These are phyloP conservation scores for Oxytropis ochrocephala DNA, from an alignment of 306 rosid genomes.

Conservation along the genomic window DNA sequence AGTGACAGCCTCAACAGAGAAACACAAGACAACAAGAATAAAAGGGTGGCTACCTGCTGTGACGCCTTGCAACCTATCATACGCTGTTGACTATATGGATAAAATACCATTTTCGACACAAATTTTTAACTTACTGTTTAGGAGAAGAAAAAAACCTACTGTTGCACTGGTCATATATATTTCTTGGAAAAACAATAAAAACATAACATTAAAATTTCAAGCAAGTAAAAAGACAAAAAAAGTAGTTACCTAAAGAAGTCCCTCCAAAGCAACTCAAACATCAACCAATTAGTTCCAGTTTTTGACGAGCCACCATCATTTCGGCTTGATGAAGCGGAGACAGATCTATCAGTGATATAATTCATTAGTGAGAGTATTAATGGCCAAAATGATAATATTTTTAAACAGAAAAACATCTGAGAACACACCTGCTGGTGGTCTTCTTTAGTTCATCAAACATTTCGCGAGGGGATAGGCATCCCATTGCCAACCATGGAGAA, in stretches of 20 bases:
- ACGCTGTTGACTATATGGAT: neutral
- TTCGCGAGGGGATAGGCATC: constrained; percentile 88
- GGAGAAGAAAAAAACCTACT: neutral
- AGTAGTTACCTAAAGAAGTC: constrained; percentile 87
- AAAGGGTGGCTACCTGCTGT: neutral
- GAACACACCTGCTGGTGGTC: constrained; percentile 57
- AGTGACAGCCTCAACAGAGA: neutral
- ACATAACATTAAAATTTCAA: neutral
- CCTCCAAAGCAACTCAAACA: constrained; percentile 93
- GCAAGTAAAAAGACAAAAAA: neutral
- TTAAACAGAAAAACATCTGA: constrained; percentile 8
- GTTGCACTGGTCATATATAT: neutral
- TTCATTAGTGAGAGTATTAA: constrained; percentile 18
- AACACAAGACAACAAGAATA: neutral
- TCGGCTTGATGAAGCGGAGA: constrained; percentile 49
- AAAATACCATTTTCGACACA: neutral
- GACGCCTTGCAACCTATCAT: neutral
- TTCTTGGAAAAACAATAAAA: neutral
- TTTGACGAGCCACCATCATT: constrained; percentile 49
- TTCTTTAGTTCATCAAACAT: constrained; percentile 83
- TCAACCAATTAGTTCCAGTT: constrained; percentile 76
- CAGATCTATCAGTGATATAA: constrained; percentile 28
- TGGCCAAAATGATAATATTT: neutral
- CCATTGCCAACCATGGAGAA: constrained; percentile 96
- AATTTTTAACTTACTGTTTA: neutral